phyloP scores from a whole-genome alignment of 1,139 yeast genomes.

The Geotrichum candidum region DNA sequence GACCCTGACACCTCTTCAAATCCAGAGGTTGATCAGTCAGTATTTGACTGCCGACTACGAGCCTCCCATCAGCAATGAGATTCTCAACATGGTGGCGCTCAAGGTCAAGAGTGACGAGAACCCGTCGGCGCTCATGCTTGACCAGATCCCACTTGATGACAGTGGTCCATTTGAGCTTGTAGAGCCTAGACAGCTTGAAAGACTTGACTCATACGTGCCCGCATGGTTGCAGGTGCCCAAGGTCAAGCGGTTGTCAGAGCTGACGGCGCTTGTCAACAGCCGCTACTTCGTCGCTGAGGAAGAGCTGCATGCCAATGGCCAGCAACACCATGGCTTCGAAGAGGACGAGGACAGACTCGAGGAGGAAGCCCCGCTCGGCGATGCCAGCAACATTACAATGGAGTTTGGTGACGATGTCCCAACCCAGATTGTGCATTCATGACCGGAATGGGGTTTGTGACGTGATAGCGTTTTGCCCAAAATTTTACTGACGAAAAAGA shows the following conservation, averaged over 20 bases:
- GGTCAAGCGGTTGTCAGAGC: slow-evolving; percentile 80
- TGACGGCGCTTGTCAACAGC: slow-evolving; percentile 53
- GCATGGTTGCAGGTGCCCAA: slow-evolving; percentile 89
- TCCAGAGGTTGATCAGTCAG: slow-evolving; percentile 84
- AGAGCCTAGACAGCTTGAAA: slow-evolving; percentile 75
- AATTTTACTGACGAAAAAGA: background rate
- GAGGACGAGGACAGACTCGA: slow-evolving; percentile 4
- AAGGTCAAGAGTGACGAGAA: slow-evolving; percentile 54
- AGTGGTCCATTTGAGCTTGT: slow-evolving; percentile 84
- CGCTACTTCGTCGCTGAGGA: background rate
- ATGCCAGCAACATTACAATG: background rate
- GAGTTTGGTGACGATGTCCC: slow-evolving; percentile 16
- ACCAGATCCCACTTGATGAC: slow-evolving; percentile 53
- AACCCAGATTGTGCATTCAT: slow-evolving; percentile 6
- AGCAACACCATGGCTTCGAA: background rate
- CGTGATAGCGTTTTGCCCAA: background rate
- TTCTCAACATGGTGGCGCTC: slow-evolving; percentile 77
- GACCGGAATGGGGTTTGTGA: background rate
- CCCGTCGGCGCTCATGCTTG: slow-evolving; percentile 40
- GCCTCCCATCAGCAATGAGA: slow-evolving; percentile 82
- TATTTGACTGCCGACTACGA: slow-evolving; percentile 94
- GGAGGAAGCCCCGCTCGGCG: background rate
- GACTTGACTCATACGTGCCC: slow-evolving; percentile 95
- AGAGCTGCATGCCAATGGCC: background rate
- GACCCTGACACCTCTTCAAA: slow-evolving; percentile 87